These are phyloP conservation scores for Phyllosticta paracitricarpa DNA, from an alignment of 2,329 filamentous ascomycete genomes.

Conservation along the genomic window DNA sequence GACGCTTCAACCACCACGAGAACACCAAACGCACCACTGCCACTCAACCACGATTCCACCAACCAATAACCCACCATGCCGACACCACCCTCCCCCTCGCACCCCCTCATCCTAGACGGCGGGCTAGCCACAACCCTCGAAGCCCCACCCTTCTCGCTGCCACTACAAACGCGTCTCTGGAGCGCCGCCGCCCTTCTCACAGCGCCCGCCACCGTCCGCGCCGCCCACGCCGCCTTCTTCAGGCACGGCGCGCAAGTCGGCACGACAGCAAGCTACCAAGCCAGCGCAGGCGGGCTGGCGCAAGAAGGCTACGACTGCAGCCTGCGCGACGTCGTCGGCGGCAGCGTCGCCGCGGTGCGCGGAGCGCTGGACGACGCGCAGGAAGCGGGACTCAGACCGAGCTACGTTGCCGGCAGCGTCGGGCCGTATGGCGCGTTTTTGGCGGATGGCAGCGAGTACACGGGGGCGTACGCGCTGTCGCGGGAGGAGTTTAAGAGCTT, in stretches of 20 bases:
- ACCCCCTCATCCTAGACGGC: slow-evolving; percentile 33
- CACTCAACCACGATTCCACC: background rate
- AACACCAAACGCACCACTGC: background rate
- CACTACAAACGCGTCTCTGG: slow-evolving; percentile 36
- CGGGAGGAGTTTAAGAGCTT: slow-evolving; percentile 29
- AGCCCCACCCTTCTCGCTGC: slow-evolving; percentile 25
- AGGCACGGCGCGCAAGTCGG: slow-evolving; percentile 36
- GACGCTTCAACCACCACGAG: background rate
- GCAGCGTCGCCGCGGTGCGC: background rate
- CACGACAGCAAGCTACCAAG: slow-evolving; percentile 40
- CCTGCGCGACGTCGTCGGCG: slow-evolving; percentile 15
- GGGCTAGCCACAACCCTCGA: slow-evolving; percentile 40
- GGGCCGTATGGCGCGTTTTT: slow-evolving; percentile 40
- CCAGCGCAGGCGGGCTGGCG: slow-evolving; percentile 31
- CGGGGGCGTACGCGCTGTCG: slow-evolving; percentile 30
- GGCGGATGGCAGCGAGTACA: slow-evolving; percentile 37
- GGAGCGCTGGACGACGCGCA: background rate
- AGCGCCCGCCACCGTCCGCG: slow-evolving; percentile 31
- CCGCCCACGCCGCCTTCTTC: slow-evolving; percentile 37
- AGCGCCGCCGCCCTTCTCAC: slow-evolving; percentile 33
- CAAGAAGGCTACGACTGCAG: slow-evolving; percentile 18
- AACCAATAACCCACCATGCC: background rate
- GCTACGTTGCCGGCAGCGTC: slow-evolving; percentile 35
- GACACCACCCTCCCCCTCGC: background rate
- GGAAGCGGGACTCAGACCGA: background rate